These are phyloP conservation scores for Suillus hirtellus DNA, from an alignment of 768 basidiomycete genomes.

Conservation along the genomic window DNA sequence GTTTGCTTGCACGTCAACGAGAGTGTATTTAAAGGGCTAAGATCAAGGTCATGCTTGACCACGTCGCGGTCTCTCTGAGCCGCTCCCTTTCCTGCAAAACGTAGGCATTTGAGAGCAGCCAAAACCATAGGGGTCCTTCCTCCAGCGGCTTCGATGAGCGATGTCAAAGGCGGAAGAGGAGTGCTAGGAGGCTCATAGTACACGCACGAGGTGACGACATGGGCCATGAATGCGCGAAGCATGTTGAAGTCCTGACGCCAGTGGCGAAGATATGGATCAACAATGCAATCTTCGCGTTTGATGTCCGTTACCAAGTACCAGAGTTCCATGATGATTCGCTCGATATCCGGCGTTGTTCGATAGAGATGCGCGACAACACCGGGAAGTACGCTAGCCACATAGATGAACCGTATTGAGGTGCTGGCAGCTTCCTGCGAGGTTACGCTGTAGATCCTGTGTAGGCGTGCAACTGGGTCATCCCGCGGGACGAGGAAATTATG, in stretches of 20 bases:
- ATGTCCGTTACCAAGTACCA: constrained; percentile 1
- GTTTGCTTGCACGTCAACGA: constrained; percentile 5
- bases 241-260: constrained; percentile 5
- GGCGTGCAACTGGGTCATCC: constrained; percentile 1
- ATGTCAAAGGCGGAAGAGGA: constrained; percentile 4
- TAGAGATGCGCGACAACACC: constrained; percentile 3
- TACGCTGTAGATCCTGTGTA: background rate
- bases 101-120: constrained; percentile 2
- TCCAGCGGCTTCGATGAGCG: constrained; percentile 3
- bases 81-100: constrained; percentile 1
- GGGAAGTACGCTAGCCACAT: constrained; percentile 2
- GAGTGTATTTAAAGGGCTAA: constrained; percentile 1
- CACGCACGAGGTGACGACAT: constrained; percentile 6
- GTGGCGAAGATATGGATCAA: constrained; percentile 3
- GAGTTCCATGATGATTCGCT: constrained; percentile 7
- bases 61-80: background rate
- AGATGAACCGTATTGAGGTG: background rate
- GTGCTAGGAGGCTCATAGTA: constrained; percentile 1
- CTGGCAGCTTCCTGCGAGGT: constrained; percentile 4
- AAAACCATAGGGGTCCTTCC: constrained; percentile 3
- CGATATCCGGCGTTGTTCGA: background rate
- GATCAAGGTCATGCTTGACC: background rate
- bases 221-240: constrained; percentile 3
- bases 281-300: background rate
- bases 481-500: background rate